Evolutionary conservation across 208 protist genomes (phyloP).

Genomic region (Leishmania amazonensis): DNA sequence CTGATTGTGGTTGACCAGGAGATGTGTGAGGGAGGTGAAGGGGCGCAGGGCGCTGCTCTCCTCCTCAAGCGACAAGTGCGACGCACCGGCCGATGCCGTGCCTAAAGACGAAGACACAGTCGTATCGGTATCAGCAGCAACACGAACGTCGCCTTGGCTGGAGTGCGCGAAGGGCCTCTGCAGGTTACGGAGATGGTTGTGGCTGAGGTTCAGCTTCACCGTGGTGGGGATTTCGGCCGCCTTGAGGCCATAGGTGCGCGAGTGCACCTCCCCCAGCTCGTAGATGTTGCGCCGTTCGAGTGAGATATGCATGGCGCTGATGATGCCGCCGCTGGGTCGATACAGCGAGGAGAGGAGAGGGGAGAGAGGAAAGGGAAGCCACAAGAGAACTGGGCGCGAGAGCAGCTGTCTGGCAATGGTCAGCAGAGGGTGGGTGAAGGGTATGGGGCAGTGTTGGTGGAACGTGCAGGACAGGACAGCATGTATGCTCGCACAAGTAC

Average conservation of each 20-base stretch:
- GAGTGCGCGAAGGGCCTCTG: constrained; percentile 19
- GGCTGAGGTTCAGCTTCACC: constrained; percentile 27
- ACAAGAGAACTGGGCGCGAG: neutral
- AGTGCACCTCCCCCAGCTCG: constrained; percentile 12
- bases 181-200: constrained; percentile 33
- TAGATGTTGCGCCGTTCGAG: constrained; percentile 18
- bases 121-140: neutral
- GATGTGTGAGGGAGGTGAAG: constrained; percentile 17
- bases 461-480: neutral
- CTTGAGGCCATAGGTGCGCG: constrained; percentile 25
- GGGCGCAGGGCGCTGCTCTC: constrained; percentile 18
- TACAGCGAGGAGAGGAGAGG: neutral
- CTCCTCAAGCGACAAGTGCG: constrained; percentile 10
- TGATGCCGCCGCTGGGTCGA: neutral
- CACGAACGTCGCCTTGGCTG: neutral
- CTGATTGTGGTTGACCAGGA: constrained; percentile 31
- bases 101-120: neutral
- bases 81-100: neutral
- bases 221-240: constrained; percentile 10
- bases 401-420: neutral
- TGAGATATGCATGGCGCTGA: constrained; percentile 12
- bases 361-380: neutral
- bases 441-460: neutral
- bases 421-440: neutral
- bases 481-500: neutral